Conservation (phyloP, 2,329 filamentous ascomycete genomes). For the Aspergillus sp. region DNA sequence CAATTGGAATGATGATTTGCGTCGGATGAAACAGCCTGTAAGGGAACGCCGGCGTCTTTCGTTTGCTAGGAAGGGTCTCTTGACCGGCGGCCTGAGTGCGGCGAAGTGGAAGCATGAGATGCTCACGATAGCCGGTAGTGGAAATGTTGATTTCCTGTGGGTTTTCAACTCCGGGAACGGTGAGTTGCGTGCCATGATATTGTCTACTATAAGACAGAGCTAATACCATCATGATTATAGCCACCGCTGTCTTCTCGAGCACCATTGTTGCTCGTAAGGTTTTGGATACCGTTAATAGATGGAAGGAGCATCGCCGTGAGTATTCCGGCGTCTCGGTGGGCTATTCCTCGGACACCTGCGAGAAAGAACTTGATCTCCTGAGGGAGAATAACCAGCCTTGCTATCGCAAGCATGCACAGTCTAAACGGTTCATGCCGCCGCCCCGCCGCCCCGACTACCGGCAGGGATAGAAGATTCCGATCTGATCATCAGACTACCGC, state of each 20-base stretch:
- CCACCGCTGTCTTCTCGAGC: slow-evolving; percentile 41
- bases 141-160: slow-evolving; percentile 43
- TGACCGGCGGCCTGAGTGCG: slow-evolving; percentile 33
- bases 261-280: slow-evolving; percentile 37
- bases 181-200: slow-evolving; percentile 21
- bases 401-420: not conserved
- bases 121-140: slow-evolving; percentile 31
- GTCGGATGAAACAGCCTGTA: slow-evolving; percentile 35
- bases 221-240: slow-evolving; percentile 21
- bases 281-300: slow-evolving; percentile 32
- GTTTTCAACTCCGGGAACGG: slow-evolving; percentile 46
- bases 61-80: slow-evolving; percentile 40
- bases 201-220: not conserved
- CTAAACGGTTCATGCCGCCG: not conserved
- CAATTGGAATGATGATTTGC: slow-evolving; percentile 35
- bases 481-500: not conserved
- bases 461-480: not conserved
- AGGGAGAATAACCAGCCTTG: slow-evolving; percentile 12
- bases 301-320: slow-evolving; percentile 25
- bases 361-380: slow-evolving; percentile 36
- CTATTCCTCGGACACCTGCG: slow-evolving; percentile 42
- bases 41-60: slow-evolving; percentile 44
- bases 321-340: slow-evolving; percentile 37
- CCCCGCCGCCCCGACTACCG: too few relatives aligned
- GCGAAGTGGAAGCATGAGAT: slow-evolving; percentile 39